These are phyloP conservation scores for Aphanomyces astaci DNA, from an alignment of 352 stramenopile species.

Conservation along the genomic window DNA sequence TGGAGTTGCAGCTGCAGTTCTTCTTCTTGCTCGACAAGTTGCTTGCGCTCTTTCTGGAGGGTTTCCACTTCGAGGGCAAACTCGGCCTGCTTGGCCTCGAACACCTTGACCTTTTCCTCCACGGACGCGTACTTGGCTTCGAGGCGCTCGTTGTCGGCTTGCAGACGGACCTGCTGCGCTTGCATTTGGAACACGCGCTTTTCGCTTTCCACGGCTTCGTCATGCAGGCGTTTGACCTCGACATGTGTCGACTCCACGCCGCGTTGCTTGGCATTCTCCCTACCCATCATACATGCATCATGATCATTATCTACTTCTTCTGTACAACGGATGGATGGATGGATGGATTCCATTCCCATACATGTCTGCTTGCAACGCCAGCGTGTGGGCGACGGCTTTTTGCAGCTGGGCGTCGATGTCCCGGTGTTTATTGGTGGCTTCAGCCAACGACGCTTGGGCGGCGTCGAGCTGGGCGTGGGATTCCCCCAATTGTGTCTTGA, in stretches of 20 bases:
- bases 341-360: too few species aligned
- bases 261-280: not conserved
- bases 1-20: constrained; percentile 73
- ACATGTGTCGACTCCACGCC: not conserved
- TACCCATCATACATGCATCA: too few species aligned
- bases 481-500: constrained; percentile 2
- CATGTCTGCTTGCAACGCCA: constrained; percentile 7
- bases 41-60: constrained; percentile 37
- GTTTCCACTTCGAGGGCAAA: constrained; percentile 26
- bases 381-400: not conserved
- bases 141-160: constrained; percentile 23
- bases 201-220: constrained; percentile 16
- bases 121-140: constrained; percentile 17
- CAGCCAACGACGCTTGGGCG: not conserved
- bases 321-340: too few species aligned
- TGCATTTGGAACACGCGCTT: constrained; percentile 19
- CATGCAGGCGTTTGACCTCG: constrained; percentile 16
- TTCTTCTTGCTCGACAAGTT: constrained; percentile 61
- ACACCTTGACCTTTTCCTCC: constrained; percentile 34
- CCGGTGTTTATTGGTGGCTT: not conserved
- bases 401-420: constrained; percentile 12
- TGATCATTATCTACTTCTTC: too few species aligned
- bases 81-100: constrained; percentile 43
- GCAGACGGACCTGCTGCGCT: constrained; percentile 10
- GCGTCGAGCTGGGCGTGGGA: not conserved